Evolutionary conservation across 2,329 filamentous ascomycete species (phyloP).

Genomic region (Rhexocercosporidium sp.): DNA sequence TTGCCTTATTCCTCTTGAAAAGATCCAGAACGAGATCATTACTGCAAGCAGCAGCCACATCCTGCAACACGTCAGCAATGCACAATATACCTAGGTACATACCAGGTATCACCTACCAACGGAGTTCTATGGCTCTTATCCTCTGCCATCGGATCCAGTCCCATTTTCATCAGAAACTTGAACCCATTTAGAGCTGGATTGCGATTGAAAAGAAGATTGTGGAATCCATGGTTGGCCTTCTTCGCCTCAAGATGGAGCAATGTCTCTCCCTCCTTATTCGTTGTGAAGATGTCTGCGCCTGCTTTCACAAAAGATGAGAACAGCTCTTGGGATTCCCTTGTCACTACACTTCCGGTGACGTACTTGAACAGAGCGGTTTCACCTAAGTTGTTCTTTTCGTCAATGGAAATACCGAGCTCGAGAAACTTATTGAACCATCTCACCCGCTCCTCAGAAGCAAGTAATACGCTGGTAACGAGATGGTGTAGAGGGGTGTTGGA

Average conservation of each 20-base stretch:
- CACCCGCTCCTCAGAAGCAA: not conserved
- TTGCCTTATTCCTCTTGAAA: constrained; percentile 33
- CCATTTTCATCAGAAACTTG: constrained; percentile 26
- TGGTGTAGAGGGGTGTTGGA: constrained; percentile 20
- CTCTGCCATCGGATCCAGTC: constrained; percentile 26
- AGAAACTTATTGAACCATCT: constrained; percentile 23
- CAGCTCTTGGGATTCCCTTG: not conserved
- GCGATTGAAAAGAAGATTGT: not conserved
- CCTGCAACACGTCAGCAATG: constrained; percentile 21
- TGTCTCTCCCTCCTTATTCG: constrained; percentile 24
- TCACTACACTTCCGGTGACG: not conserved
- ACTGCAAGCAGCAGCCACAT: constrained; percentile 43
- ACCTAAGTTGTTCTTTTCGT: constrained; percentile 28
- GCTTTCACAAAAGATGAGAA: constrained; percentile 14
- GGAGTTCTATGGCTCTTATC: constrained; percentile 23
- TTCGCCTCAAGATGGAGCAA: constrained; percentile 25
- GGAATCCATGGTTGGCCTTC: not conserved
- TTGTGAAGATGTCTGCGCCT: constrained; percentile 22
- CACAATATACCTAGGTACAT: not conserved
- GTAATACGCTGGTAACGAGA: not conserved
- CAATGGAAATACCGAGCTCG: constrained; percentile 27
- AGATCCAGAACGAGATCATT: constrained; percentile 39
- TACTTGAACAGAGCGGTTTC: constrained; percentile 22
- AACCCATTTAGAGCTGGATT: constrained; percentile 11
- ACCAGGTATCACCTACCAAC: constrained; percentile 18